Base-by-base conservation (phyloP, 805 yeast species). In the Candida glaebosa region DNA sequence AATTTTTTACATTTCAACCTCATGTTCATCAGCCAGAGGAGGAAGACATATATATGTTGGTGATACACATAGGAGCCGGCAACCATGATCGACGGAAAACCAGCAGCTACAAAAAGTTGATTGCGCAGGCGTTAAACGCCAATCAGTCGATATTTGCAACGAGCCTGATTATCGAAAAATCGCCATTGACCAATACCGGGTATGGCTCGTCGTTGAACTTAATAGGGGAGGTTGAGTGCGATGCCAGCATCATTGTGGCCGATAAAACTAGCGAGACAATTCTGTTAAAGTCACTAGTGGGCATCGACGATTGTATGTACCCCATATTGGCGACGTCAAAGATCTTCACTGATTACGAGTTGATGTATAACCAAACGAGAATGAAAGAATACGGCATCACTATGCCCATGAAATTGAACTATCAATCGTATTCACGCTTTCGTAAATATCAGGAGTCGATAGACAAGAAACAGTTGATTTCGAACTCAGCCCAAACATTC, bases 41-140 rank as follows among this genome's bases (percentile, higher is more conserved):
- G 12, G 31, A 28, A 10, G 31, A 14, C 12, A 15, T 24, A 33
- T 37, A 48, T 5, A 18, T 50, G 15, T 30, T 53, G 22, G 45
- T 76, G 7, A 54, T 67, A n/a, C 81, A 77, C 51, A 53, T 74
- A 18, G 81, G 82, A 1, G 82, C 82, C 3, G 82, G 82, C 1
- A 59, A 52, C 25, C 80, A 76, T 48, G 53, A 61, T 5, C 28
- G 20, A 2, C 34, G 36, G 3, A 50, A 51, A 18, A 45, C 41
- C 5, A 20, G 28, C 2, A 38, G 44, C n/a, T 69, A 65, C 46
- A 62, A 49, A 42, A 41, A 40, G 6, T 53, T 72, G 8, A 46
- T 71, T 8, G 48, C 45, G 24, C 34, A 42, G n/a, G 62, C 71
- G 3, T 45, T 68, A 4, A 15, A 28, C 8, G 28, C 24, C 10